Percentiles rank a stretch among this genome's conserved stretches.
Conservation (phyloP, 345 rosid species). For the Arabis hirsuta region DNA sequence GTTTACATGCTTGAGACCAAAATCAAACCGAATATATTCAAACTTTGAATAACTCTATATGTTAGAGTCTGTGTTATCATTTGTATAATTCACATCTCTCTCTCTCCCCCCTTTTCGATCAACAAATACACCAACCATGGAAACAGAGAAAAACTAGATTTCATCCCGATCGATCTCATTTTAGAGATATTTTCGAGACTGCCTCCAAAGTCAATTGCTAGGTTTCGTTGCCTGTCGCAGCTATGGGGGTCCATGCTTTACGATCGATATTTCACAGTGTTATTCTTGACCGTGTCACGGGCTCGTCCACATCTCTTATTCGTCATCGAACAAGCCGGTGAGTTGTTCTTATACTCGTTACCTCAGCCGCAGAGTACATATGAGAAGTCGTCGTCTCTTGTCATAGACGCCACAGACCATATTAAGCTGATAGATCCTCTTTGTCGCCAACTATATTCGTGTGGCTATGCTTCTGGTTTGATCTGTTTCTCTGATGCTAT, state of each 20-base stretch:
- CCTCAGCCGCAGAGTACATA: not conserved
- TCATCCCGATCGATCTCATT: not conserved
- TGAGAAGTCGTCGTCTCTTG: not conserved
- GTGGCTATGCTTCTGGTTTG: slow-evolving; percentile 1
- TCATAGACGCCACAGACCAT: too few species aligned
- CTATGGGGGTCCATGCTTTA: not conserved
- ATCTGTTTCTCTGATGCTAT: not conserved
- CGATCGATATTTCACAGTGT: not conserved
- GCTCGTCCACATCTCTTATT: slow-evolving; percentile 5
- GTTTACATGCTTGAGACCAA: too few species aligned
- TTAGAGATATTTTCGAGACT: not conserved
- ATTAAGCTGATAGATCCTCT: too few species aligned
- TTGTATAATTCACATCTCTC: too few species aligned
- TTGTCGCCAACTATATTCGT: not conserved
- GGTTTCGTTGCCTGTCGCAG: not conserved
- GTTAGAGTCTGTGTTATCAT: too few species aligned
- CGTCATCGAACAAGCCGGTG: rapidly evolving
- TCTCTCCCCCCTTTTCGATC: too few species aligned
- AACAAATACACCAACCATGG: too few species aligned
- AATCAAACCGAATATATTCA: too few species aligned
- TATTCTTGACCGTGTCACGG: not conserved
- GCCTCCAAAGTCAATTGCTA: not conserved
- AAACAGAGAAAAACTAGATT: too few species aligned
- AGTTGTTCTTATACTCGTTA: not conserved
- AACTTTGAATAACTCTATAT: too few species aligned